Conservation (phyloP, 2,329 filamentous ascomycete genomes). For the Phyllosticta citribraziliensis region DNA sequence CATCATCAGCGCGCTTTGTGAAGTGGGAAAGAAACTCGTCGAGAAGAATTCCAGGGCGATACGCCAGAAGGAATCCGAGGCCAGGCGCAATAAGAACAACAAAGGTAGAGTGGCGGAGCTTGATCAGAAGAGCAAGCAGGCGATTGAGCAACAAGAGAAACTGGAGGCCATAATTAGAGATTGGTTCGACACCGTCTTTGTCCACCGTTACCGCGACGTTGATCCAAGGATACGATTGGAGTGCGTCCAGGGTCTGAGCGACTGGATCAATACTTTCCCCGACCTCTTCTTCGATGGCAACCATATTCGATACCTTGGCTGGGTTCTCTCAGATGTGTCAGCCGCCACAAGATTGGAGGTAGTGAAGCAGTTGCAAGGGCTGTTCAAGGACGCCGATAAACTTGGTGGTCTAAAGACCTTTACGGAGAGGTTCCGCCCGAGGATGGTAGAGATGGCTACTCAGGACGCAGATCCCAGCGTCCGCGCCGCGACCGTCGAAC, state of each 20-base stretch:
- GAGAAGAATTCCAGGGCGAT: slow-evolving; percentile 64
- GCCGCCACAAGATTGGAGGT: slow-evolving; percentile 73
- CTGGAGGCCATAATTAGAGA: slow-evolving; percentile 68
- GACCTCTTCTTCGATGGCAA: slow-evolving; percentile 83
- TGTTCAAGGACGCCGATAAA: slow-evolving; percentile 74
- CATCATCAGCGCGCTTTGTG: slow-evolving; percentile 68
- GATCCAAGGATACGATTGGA: slow-evolving; percentile 83
- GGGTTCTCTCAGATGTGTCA: slow-evolving; percentile 80
- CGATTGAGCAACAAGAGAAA: slow-evolving; percentile 57
- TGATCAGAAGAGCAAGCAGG: slow-evolving; percentile 60
- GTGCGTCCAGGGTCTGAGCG: slow-evolving; percentile 75
- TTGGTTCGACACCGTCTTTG: slow-evolving; percentile 85
- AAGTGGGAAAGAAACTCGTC: slow-evolving; percentile 60
- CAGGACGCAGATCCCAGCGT: slow-evolving; percentile 74
- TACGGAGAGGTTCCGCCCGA: slow-evolving; percentile 78
- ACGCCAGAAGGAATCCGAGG: slow-evolving; percentile 69
- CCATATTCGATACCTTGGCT: slow-evolving; percentile 88
- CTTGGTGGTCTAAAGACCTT: slow-evolving; percentile 73
- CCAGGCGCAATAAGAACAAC: slow-evolving; percentile 63
- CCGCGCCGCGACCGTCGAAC: slow-evolving; percentile 67
- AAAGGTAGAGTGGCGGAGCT: slow-evolving; percentile 67
- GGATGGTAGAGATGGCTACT: slow-evolving; percentile 87
- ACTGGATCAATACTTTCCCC: slow-evolving; percentile 79
- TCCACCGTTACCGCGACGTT: slow-evolving; percentile 90
- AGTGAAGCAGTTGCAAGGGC: slow-evolving; percentile 66